These are phyloP conservation scores for Aspergillus floridensis DNA, from an alignment of 2,329 filamentous ascomycete species.

Conservation along the genomic window DNA sequence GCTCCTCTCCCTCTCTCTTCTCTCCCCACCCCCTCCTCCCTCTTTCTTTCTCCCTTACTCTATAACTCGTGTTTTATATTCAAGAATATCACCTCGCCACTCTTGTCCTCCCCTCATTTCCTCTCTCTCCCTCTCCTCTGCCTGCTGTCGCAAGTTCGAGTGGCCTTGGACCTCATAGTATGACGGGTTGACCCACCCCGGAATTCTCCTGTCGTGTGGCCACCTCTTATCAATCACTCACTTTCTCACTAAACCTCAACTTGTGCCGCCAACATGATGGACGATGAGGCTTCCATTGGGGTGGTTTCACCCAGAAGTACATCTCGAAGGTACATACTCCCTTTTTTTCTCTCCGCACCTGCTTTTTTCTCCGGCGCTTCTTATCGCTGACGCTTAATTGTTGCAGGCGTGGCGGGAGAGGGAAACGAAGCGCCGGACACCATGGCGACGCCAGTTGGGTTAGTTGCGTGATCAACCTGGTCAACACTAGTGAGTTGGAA, in stretches of 20 bases:
- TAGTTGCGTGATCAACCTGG: constrained; percentile 89
- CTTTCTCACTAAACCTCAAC: not conserved
- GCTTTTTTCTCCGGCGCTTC: not conserved
- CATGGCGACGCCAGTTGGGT: constrained; percentile 78
- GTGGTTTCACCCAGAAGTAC: constrained; percentile 25
- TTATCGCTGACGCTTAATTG: constrained; percentile 9
- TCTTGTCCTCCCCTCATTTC: no score
- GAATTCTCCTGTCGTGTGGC: constrained; percentile 13
- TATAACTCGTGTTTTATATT: not conserved
- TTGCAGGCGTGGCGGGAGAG: constrained; percentile 42
- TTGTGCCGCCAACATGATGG: constrained; percentile 23
- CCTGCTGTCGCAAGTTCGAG: constrained; percentile 23
- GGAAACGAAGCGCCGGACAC: constrained; percentile 67
- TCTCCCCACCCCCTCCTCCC: not conserved
- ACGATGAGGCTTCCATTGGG: constrained; percentile 33
- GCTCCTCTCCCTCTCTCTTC: not conserved
- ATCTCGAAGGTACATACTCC: constrained; percentile 29
- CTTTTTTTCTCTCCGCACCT: no score
- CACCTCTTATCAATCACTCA: constrained; percentile 20
- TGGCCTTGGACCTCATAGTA: constrained; percentile 24
- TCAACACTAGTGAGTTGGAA: constrained; percentile 78
- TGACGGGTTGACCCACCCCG: constrained; percentile 18
- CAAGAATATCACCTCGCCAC: not conserved
- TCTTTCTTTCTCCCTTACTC: not conserved
- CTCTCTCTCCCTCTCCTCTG: constrained; percentile 1